A percentile compares a stretch with the other conserved stretches of the same genome.
Evolutionary conservation across 78 protist genomes (phyloP).

Genomic region (Cyanophora paradoxa): DNA sequence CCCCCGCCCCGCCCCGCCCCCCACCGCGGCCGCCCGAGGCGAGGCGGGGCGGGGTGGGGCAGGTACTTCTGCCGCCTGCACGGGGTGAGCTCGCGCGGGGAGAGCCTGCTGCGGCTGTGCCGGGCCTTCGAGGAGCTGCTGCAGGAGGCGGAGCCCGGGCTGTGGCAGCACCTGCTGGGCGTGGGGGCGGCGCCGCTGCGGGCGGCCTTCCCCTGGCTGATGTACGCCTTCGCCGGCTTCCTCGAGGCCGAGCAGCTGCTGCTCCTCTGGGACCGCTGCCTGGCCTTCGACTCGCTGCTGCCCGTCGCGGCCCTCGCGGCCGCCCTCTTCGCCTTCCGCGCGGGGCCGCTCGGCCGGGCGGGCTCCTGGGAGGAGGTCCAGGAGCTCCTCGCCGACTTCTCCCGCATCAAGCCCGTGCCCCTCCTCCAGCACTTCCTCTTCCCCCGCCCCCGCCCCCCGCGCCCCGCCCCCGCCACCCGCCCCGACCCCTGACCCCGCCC

Average conservation of each 20-base stretch:
- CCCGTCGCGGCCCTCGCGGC: slow-evolving; percentile 33
- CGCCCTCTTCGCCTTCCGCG: slow-evolving; percentile 20
- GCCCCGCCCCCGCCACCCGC: too few relatives aligned
- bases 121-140: slow-evolving; percentile 18
- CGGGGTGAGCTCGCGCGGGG: background rate
- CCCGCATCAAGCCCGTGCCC: slow-evolving; percentile 18
- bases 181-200: slow-evolving; percentile 26
- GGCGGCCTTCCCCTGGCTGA: slow-evolving; percentile 38
- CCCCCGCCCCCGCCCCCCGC: too few relatives aligned
- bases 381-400: slow-evolving; percentile 13
- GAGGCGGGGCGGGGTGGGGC: too few relatives aligned
- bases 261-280: slow-evolving; percentile 48
- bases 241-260: slow-evolving; percentile 35
- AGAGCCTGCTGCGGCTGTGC: slow-evolving; percentile 16
- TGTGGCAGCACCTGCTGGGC: slow-evolving; percentile 3
- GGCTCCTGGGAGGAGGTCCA: background rate
- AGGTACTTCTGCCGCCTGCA: slow-evolving; percentile 22
- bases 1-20: too few relatives aligned
- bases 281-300: slow-evolving; percentile 32
- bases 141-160: background rate
- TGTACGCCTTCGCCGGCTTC: slow-evolving; percentile 28
- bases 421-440: slow-evolving; percentile 35
- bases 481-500: too few relatives aligned
- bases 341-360: background rate
- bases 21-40: too few relatives aligned